These are phyloP conservation scores for Arxiozyma telluris DNA, from an alignment of 1,139 yeast species.

Conservation along the genomic window DNA sequence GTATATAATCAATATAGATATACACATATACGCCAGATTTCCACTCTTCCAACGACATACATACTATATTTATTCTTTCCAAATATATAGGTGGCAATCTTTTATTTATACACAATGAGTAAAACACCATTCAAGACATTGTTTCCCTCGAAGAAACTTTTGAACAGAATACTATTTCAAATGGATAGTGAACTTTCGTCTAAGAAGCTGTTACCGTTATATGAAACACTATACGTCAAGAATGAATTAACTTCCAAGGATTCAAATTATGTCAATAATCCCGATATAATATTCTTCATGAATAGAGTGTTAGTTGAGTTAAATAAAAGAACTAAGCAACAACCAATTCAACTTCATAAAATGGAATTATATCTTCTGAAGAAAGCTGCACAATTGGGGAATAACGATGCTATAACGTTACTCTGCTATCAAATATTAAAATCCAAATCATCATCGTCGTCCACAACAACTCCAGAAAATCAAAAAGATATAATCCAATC, in stretches of 20 bases:
- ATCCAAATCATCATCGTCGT: conserved; percentile 12
- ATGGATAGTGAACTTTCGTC: conserved; percentile 50
- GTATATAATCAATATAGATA: too few relatives aligned
- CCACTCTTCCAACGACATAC: too few relatives aligned
- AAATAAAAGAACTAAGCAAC: conserved; percentile 40
- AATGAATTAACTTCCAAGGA: conserved; percentile 27
- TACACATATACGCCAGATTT: neutral
- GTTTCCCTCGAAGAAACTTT: conserved; percentile 49
- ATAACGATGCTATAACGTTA: conserved; percentile 69
- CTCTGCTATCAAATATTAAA: conserved; percentile 55
- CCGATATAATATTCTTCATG: conserved; percentile 57
- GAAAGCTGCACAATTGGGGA: conserved; percentile 74
- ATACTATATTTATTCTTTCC: neutral
- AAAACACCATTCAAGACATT: conserved; percentile 42
- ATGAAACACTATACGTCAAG: conserved; percentile 41
- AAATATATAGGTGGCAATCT: neutral
- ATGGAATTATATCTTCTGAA: conserved; percentile 49
- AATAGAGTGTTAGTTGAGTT: conserved; percentile 50
- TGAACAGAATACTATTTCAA: conserved; percentile 57
- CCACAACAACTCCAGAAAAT: conserved; percentile 12
- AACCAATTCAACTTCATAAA: conserved; percentile 59
- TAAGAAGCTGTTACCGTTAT: conserved; percentile 44
- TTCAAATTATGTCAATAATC: conserved; percentile 32
- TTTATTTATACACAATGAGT: neutral
- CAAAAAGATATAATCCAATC: conserved; percentile 56